Evolutionary conservation across 176 grass and related monocot species (phyloP).

Genomic region (Paspalum vaginatum): DNA sequence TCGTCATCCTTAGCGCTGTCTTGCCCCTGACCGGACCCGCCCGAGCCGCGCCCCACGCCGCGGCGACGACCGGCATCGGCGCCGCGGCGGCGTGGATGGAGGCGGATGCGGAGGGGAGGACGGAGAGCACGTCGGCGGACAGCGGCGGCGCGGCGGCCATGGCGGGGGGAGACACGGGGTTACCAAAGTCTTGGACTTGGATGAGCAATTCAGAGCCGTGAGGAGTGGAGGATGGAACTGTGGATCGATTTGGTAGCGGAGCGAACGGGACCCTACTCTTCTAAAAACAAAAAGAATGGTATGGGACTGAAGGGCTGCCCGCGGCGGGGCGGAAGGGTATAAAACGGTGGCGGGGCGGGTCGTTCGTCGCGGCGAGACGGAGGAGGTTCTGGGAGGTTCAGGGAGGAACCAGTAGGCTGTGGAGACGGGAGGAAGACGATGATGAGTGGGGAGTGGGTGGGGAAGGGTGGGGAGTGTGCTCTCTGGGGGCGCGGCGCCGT

Average conservation of each 20-base stretch:
- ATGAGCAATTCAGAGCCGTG: not conserved
- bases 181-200: not conserved
- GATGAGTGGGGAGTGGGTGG: not conserved
- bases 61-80: conserved; percentile 44
- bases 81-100: not conserved
- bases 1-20: conserved; percentile 23
- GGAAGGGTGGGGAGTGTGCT: not conserved
- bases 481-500: conserved; percentile 8
- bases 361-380: not conserved
- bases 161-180: not conserved
- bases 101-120: not conserved
- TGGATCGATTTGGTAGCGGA: not conserved
- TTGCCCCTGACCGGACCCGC: not conserved
- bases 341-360: not conserved
- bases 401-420: conserved; percentile 16
- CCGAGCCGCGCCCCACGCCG: conserved; percentile 47
- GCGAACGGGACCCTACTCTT: too few relatives aligned
- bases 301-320: not conserved
- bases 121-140: not conserved
- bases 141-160: conserved; percentile 52
- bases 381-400: conserved; percentile 56
- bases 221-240: not conserved
- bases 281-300: not conserved
- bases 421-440: conserved; percentile 20
- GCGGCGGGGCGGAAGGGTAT: not conserved